phyloP scores from a whole-genome alignment of 257 asterid genomes.

The Solanum lignicaule region DNA sequence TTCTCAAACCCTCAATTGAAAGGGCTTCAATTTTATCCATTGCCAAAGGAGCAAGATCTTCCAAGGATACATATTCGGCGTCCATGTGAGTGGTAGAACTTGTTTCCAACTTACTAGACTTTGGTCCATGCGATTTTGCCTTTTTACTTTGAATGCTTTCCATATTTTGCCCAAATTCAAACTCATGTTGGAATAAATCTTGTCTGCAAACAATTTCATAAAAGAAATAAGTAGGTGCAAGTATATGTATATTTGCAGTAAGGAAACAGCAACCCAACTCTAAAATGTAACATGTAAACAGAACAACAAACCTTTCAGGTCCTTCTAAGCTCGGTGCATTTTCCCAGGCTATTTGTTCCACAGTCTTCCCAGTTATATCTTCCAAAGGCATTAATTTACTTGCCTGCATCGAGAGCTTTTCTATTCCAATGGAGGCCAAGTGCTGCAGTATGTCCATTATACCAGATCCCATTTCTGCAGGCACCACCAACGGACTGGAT shows the following conservation, averaged over 20 bases:
- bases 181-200: constrained; percentile 26
- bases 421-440: constrained; percentile 80
- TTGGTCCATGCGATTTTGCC: constrained; percentile 14
- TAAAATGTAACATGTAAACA: not conserved
- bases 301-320: constrained; percentile 50
- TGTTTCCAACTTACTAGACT: constrained; percentile 17
- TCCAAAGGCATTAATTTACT: constrained; percentile 85
- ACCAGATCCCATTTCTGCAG: constrained; percentile 91
- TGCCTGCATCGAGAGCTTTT: constrained; percentile 94
- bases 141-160: constrained; percentile 15
- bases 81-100: constrained; percentile 25
- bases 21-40: constrained; percentile 82
- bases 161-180: constrained; percentile 15
- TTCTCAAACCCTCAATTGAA: constrained; percentile 63
- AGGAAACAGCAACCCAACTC: not conserved
- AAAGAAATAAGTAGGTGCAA: not conserved
- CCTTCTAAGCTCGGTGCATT: constrained; percentile 46
- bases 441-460: constrained; percentile 76
- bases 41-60: constrained; percentile 93
- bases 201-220: constrained; percentile 33
- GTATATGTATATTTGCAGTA: not conserved
- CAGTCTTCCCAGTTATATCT: constrained; percentile 75
- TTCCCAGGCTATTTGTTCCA: constrained; percentile 84
- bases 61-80: constrained; percentile 64
- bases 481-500: constrained; percentile 85